Conservation (phyloP, 2,329 filamentous ascomycete species). For the Diaporthe sp. region DNA sequence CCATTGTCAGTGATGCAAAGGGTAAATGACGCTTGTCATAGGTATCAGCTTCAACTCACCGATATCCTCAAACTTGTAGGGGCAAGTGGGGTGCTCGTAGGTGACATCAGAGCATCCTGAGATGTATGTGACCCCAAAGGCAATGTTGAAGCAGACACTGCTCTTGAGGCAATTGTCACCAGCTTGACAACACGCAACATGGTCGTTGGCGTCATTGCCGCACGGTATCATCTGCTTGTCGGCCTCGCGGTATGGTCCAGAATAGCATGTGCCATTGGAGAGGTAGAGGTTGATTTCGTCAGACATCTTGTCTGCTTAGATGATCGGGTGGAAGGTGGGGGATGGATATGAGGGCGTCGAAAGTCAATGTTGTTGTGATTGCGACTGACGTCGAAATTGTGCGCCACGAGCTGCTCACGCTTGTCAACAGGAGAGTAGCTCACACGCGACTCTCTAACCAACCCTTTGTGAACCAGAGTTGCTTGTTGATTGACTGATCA, state of each 20-base stretch:
- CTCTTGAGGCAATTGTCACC: conserved; percentile 50
- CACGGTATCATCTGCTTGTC: conserved; percentile 47
- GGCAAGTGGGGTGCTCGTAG: conserved; percentile 50
- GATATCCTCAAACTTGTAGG: conserved; percentile 46
- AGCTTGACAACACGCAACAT: conserved; percentile 48
- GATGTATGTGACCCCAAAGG: conserved; percentile 49
- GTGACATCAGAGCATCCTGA: conserved; percentile 52
- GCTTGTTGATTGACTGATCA: neutral
- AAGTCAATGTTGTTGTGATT: neutral
- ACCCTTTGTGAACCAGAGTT: neutral
- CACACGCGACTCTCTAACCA: too few relatives aligned
- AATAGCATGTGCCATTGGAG: conserved; percentile 52
- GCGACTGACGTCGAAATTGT: neutral
- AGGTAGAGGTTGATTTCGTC: conserved; percentile 43
- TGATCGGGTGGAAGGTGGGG: neutral
- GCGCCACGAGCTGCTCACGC: neutral
- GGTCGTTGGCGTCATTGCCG: conserved; percentile 49
- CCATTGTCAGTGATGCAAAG: conserved; percentile 13
- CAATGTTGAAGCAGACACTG: conserved; percentile 42
- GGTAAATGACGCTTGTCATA: too few relatives aligned
- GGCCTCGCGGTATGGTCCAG: conserved; percentile 37
- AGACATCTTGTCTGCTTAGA: neutral
- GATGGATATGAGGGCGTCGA: neutral
- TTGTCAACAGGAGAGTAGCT: neutral
- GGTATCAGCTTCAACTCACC: conserved; percentile 14